These are phyloP conservation scores for Podospora pseudoanserina DNA, from an alignment of 495 filamentous ascomycete genomes.

Conservation along the genomic window DNA sequence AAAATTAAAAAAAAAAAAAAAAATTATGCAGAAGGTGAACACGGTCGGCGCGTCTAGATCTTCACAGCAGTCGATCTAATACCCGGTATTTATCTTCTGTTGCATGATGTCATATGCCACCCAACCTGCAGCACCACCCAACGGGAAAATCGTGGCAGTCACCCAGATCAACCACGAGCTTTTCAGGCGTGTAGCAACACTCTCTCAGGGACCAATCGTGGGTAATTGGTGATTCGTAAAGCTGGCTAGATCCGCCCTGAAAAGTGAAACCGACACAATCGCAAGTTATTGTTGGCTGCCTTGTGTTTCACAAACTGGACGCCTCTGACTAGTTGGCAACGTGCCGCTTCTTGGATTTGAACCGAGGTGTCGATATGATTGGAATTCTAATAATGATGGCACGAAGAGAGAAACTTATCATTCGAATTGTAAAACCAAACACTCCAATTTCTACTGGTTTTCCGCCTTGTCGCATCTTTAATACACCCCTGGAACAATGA, in stretches of 20 bases:
- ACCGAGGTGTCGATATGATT: background rate
- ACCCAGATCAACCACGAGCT: background rate
- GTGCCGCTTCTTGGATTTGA: background rate
- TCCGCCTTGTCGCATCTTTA: background rate
- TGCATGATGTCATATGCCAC: conserved; percentile 27
- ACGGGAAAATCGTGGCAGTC: background rate
- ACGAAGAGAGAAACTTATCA: background rate
- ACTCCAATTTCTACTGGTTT: background rate
- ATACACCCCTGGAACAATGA: background rate
- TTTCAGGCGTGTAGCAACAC: background rate
- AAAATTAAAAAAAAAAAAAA: background rate
- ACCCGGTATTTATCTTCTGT: conserved; percentile 13
- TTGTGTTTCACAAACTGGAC: background rate
- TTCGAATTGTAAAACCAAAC: background rate
- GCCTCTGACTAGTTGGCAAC: background rate
- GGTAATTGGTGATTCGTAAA: background rate
- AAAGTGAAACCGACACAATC: background rate
- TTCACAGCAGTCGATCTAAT: background rate
- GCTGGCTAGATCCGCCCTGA: background rate
- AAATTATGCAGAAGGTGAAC: background rate
- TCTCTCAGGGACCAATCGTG: background rate
- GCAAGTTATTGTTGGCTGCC: background rate
- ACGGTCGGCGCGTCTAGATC: background rate
- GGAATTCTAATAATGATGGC: background rate
- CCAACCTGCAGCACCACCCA: conserved; percentile 6